Evolutionary conservation across 345 rosid species (phyloP).

Genomic region (Raphanus raphanistrum): DNA sequence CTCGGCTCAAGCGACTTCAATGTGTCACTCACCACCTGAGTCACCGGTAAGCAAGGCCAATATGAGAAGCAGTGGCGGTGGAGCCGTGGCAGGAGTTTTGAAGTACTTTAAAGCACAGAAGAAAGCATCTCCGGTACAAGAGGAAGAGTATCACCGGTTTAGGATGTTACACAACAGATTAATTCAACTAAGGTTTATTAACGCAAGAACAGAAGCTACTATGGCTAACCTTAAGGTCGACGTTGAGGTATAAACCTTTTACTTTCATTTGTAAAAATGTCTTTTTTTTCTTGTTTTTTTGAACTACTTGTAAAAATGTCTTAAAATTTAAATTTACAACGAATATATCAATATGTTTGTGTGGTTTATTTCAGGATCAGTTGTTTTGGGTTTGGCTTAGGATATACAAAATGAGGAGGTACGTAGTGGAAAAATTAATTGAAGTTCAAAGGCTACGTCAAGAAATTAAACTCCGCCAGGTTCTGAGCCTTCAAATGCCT

Average conservation of each 20-base stretch:
- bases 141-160: slow-evolving; percentile 54
- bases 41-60: slow-evolving; percentile 26
- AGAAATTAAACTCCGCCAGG: slow-evolving; percentile 45
- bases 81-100: slow-evolving; percentile 59
- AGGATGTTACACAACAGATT: slow-evolving; percentile 50
- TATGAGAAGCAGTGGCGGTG: slow-evolving; percentile 41
- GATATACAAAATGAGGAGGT: slow-evolving; percentile 43
- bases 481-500: slow-evolving; percentile 49
- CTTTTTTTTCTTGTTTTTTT: too few species aligned
- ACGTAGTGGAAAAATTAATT: slow-evolving; percentile 43
- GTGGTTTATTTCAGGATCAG: slow-evolving; percentile 46
- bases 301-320: too few species aligned
- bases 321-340: neutral
- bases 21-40: slow-evolving; percentile 36
- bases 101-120: slow-evolving; percentile 66
- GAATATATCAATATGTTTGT: neutral
- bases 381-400: slow-evolving; percentile 57
- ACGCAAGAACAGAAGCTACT: slow-evolving; percentile 54
- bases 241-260: slow-evolving; percentile 46
- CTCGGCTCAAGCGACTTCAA: slow-evolving; percentile 27
- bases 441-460: slow-evolving; percentile 44
- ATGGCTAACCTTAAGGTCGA: slow-evolving; percentile 35
- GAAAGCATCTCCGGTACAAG: slow-evolving; percentile 53
- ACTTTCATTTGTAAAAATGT: neutral
- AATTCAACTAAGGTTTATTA: slow-evolving; percentile 65